A percentile compares a stretch with the other conserved stretches of the same genome.
Conservation (phyloP, 139 green algal species). For the Haematococcus sp. region DNA sequence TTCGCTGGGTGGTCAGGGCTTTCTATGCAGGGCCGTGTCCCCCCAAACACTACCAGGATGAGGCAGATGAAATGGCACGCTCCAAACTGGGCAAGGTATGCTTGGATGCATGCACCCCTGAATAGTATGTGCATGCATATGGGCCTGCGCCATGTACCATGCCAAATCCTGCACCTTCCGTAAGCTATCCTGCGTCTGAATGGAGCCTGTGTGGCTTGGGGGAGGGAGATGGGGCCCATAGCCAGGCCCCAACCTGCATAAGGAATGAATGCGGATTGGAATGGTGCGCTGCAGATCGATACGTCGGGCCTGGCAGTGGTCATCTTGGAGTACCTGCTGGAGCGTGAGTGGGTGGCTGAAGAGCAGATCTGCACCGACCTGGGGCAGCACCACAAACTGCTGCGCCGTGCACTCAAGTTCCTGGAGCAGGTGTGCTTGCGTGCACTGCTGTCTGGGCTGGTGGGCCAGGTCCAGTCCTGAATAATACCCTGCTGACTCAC, state of each 20-base stretch:
- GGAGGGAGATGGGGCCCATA: too few species aligned
- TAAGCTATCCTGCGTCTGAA: too few species aligned
- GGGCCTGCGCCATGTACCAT: too few species aligned
- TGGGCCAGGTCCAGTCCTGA: too few species aligned
- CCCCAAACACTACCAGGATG: slow-evolving; percentile 17
- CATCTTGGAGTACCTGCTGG: slow-evolving; percentile 39
- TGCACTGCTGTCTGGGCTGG: too few species aligned
- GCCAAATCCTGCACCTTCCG: too few species aligned
- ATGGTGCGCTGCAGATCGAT: slow-evolving; percentile 34
- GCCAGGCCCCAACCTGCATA: too few species aligned
- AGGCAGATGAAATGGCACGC: slow-evolving; percentile 1
- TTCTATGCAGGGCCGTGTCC: slow-evolving; percentile 41
- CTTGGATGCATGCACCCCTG: not conserved
- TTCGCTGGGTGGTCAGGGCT: slow-evolving; percentile 25
- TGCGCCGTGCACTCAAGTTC: slow-evolving; percentile 33
- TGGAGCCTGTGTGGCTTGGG: too few species aligned
- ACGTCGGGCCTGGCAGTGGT: slow-evolving; percentile 38
- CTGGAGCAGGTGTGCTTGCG: slow-evolving; percentile 28
- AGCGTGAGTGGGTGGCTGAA: slow-evolving; percentile 23
- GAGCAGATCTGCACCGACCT: slow-evolving; percentile 17
- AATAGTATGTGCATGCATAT: too few species aligned
- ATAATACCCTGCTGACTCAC: too few species aligned
- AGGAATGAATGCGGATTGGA: too few species aligned
- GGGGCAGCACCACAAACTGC: slow-evolving; percentile 32
- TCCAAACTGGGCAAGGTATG: slow-evolving; percentile 35